Base-by-base conservation (phyloP, 2,329 filamentous ascomycete species). In the Lasiodiplodia hormozganensis region DNA sequence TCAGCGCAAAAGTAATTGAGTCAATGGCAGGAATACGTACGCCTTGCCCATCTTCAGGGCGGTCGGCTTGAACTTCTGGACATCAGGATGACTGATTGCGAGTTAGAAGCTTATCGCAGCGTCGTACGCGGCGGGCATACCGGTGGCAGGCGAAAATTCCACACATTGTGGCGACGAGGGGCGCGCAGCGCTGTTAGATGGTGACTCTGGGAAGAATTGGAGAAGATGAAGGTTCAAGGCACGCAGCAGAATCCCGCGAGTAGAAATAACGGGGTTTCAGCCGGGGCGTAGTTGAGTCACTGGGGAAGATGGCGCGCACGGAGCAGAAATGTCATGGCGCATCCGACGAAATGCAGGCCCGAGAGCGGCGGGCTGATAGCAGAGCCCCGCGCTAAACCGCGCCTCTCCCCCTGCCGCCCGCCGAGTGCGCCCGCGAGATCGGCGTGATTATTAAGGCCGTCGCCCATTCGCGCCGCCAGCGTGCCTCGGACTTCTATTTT, bases 61-160 rank as follows among this genome's bases (percentile, higher is more conserved):
- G 71, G 92, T 95, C 64, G 95, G 92, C 89, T 97, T 97, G 87
- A 98, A 98, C 79, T 94, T 94, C 79, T 92, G 90, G 77, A 97
- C 93, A 88, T 97, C 92, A 72, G 95, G 94, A 80, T 98, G 94
- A 77, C 87, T 89, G 72, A 8, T 28, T 71, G 58, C 52, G 67
- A 68, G 70, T 79, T 70, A 77, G 78, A 73, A 69, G 75, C 72
- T 68, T 72, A 72, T 74, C 72, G 31, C 65, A 28, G 69, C 70
- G 72, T 70, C 75, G 75, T 74, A 67, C 70, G 70, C 67, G 71
- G 66, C 57, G 58, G 70, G 70, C 78, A 70, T 80, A 97, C 94
- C 88, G 86, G 83, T 97, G 93, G 84, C 94, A 97, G 76, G 93
- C 94, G 82, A 97, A 97, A 79, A 97, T 97, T 82, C 94, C 94